Percentiles rank a stretch among this genome's conserved stretches.
These are phyloP conservation scores for Musa itinerans DNA, from an alignment of 176 grass and related monocot species.

Conservation along the genomic window DNA sequence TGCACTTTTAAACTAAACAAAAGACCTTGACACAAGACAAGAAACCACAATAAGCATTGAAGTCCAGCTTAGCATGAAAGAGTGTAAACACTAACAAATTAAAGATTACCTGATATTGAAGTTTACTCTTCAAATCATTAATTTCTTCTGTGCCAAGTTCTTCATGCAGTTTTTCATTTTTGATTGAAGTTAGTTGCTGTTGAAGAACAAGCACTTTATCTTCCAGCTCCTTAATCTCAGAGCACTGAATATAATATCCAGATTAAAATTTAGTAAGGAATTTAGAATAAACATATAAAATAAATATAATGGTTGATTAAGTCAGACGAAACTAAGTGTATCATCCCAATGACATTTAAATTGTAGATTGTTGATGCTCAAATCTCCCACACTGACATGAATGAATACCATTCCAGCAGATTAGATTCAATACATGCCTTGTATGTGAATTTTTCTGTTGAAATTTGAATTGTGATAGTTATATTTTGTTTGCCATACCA, in stretches of 20 bases:
- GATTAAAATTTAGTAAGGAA: conserved; percentile 9
- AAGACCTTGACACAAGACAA: neutral
- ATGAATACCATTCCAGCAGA: too few relatives aligned
- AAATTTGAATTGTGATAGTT: neutral
- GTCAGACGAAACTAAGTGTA: too few relatives aligned
- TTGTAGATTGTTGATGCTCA: neutral
- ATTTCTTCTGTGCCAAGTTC: conserved; percentile 33
- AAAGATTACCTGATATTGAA: conserved; percentile 52
- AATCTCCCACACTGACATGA: neutral
- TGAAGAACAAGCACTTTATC: conserved; percentile 49
- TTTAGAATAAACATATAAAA: too few relatives aligned
- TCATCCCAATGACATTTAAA: too few relatives aligned
- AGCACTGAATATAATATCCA: conserved; percentile 37
- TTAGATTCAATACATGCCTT: too few relatives aligned
- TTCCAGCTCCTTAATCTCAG: conserved; percentile 60
- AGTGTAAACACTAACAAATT: neutral
- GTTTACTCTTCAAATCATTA: conserved; percentile 59
- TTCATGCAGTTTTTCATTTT: conserved; percentile 30
- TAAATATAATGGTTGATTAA: too few relatives aligned
- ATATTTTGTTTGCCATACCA: conserved; percentile 2
- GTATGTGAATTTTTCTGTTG: too few relatives aligned
- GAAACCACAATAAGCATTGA: too few relatives aligned
- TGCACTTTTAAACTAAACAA: too few relatives aligned
- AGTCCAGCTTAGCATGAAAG: too few relatives aligned
- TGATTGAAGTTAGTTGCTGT: conserved; percentile 39